Percentiles rank a stretch among this genome's conserved stretches.
Conservation (phyloP, 2,329 filamentous ascomycete species). For the Fusarium sp. region DNA sequence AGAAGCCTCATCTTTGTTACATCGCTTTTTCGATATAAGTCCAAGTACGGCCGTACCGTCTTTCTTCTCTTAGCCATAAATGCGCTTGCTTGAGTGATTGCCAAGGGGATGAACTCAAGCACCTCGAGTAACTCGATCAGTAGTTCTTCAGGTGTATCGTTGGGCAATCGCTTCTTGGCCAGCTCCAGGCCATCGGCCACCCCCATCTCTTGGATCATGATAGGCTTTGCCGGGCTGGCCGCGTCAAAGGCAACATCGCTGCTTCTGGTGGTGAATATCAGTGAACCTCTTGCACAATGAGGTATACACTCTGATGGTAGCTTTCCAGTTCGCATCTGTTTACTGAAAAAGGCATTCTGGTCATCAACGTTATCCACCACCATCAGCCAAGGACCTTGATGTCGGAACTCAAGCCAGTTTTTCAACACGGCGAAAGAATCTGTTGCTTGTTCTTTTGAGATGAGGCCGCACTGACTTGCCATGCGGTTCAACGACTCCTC, state of each 20-base stretch:
- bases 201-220: neutral
- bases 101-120: neutral
- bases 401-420: neutral
- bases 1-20: neutral
- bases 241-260: neutral
- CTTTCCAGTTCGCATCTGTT: neutral
- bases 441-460: neutral
- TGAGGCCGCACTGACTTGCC: neutral
- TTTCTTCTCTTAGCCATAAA: conserved; percentile 1
- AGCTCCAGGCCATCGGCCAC: neutral
- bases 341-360: neutral
- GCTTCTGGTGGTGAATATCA: neutral
- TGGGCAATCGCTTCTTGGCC: neutral
- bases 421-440: neutral
- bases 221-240: neutral
- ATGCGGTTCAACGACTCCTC: neutral
- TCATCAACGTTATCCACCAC: neutral
- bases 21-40: neutral
- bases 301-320: neutral
- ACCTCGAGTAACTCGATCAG: neutral
- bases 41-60: neutral
- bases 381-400: neutral
- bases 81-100: neutral
- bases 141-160: neutral
- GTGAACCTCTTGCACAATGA: neutral